Evolutionary conservation across 345 rosid species (phyloP).

Genomic region (Syzygium grande): DNA sequence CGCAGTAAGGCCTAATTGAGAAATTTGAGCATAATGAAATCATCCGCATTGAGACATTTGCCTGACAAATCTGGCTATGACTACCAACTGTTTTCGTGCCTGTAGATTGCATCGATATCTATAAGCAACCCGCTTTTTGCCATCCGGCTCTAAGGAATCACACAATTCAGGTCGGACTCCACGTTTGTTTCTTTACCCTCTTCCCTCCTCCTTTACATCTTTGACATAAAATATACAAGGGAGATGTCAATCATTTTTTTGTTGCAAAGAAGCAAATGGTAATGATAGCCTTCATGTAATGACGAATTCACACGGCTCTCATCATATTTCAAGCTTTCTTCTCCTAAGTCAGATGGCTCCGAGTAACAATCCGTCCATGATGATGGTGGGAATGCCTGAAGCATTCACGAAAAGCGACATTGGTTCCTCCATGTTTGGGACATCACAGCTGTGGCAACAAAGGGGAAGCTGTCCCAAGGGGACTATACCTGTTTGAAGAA

Average conservation of each 20-base stretch:
- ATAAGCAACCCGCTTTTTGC: constrained; percentile 42
- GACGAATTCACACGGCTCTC: neutral
- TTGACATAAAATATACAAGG: neutral
- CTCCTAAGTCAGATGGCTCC: constrained; percentile 24
- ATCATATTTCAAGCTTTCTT: neutral
- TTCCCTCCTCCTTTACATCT: neutral
- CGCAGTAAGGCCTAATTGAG: neutral
- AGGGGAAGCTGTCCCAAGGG: constrained; percentile 43
- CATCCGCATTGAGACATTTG: neutral
- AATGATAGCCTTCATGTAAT: neutral
- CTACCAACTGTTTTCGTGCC: neutral
- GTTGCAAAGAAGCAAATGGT: neutral
- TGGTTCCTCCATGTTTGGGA: neutral
- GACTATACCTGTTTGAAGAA: constrained; percentile 35
- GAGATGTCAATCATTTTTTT: neutral
- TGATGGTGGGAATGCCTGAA: neutral
- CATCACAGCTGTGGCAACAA: constrained; percentile 36
- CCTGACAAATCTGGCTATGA: neutral
- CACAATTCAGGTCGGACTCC: constrained; percentile 27
- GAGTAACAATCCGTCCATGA: constrained; percentile 9
- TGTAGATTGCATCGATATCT: constrained; percentile 34
- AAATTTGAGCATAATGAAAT: neutral
- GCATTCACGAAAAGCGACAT: neutral
- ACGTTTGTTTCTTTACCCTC: neutral
- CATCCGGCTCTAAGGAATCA: constrained; percentile 41